Base-by-base conservation (phyloP, 371 early-diverging fungal species). In the Mucor velutinosus region DNA sequence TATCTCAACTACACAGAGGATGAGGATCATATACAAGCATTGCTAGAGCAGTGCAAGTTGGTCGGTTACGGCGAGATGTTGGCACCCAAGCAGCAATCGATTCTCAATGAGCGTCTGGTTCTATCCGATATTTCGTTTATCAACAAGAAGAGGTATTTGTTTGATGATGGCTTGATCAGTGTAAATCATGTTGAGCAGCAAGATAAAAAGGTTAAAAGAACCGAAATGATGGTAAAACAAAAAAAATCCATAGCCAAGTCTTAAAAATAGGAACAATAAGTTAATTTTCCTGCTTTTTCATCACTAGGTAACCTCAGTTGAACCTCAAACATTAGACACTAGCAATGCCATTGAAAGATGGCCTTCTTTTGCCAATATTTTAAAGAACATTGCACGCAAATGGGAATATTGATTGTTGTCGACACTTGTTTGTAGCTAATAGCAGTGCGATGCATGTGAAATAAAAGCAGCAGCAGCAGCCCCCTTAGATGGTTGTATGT, bases 181-280 rank as follows among this genome's bases (percentile, higher is more conserved):
- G 30, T 81, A 3, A 63, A 73, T 29, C 72, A 76, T 58, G 65
- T 78, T 23, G 74, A 78, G 47, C 67, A 72, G n/a, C 78, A 76
- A 64, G 70, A 75, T 33, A 67, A 70, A 32, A 62, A 45, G 59
- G 43, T 70, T 33, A 60, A 67, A 49, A 66, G 68, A 43, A 76
- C 73, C 11, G 74, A 76, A 66, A 25, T 78, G 4, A 65, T 53
- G 35, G 81, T 78, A 76, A 70, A 25, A 33, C 4, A 33, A 33
- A 4, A 7, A 33, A 4, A 7, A 5, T 23, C 7, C 11, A 43
- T 41, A 23, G 23, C 43, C 17, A n/a, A 37, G 39, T 63, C 25
- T 37, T 63, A 39, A 55, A 51, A 63, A 55, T 63, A 47, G 21
- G 47, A 47, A 47, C 47, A 47, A 47, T 47, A 47, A 47, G 47